A percentile compares a stretch with the other conserved stretches of the same genome.
These are phyloP conservation scores for Alternaria conjuncta DNA, from an alignment of 2,329 filamentous ascomycete genomes.

Conservation along the genomic window DNA sequence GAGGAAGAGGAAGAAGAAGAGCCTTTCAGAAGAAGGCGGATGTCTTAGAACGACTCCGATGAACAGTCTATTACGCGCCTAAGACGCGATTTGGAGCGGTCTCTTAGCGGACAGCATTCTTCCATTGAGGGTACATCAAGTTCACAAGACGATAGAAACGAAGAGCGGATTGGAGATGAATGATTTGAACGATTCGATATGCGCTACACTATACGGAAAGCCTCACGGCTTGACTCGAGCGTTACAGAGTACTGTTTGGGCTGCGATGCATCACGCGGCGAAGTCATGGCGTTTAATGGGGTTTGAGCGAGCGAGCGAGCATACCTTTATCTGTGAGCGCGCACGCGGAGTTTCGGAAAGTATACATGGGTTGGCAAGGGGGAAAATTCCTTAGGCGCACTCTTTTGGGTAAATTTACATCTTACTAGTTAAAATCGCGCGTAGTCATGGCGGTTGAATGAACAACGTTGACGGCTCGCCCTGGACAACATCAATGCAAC, in stretches of 20 bases:
- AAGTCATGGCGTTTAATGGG: conserved; percentile 4
- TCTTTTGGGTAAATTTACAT: background rate
- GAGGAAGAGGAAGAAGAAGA: conserved; percentile 29
- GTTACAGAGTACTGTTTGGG: background rate
- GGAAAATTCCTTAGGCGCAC: background rate
- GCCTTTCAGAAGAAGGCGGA: conserved; percentile 29
- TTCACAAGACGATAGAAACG: background rate
- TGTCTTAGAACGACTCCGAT: conserved; percentile 29
- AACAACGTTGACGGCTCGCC: background rate
- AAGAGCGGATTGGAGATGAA: background rate
- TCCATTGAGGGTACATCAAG: background rate
- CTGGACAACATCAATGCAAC: background rate
- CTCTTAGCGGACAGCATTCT: conserved; percentile 9
- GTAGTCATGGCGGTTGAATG: background rate
- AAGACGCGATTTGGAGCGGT: conserved; percentile 16
- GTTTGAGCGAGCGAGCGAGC: background rate
- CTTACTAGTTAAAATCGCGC: background rate
- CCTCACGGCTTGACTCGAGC: background rate
- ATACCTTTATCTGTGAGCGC: background rate
- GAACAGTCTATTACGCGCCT: conserved; percentile 10
- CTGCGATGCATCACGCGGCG: conserved; percentile 9
- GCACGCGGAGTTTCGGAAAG: conserved; percentile 8
- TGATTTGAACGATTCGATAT: background rate
- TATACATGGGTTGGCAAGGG: conserved; percentile 1
- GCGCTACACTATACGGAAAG: background rate